Base-by-base conservation (phyloP, 2,329 filamentous ascomycete species). In the Ophiosphaerella narmari region DNA sequence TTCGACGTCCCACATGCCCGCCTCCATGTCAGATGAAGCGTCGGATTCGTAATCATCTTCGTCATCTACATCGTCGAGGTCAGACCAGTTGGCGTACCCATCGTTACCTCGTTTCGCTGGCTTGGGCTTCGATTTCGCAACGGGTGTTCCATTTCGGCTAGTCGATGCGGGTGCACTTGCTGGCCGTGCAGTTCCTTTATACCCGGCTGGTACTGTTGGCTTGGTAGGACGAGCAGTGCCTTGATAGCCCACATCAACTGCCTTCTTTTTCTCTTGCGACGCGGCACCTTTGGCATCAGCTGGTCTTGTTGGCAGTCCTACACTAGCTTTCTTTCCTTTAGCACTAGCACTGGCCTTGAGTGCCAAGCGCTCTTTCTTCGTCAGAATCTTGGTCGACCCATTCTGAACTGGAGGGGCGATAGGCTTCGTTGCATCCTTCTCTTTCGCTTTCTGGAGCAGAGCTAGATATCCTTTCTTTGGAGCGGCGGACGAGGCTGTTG, bases 21-120 rank as follows among this genome's bases (percentile, higher is more conserved):
- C 89, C 70, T 91, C 88, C 87, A 91, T 91, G 62, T 90, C 89
- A 5, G 87, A 90, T 5, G 86, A 88, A 5, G 70, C 84, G 46
- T 88, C 87, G 0, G 84, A 86, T 2, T 77, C 81, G 56, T 89
- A 87, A 40, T 78, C 79, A 29, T 88, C 85, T 37, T 87, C 85
- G 36, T 82, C 79, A 2, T 77, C 78, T 23, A 78, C 77, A 24
- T 70, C 67, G 4, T 72, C 70, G 13, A 75, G 71, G 18, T 73
- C 68, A 7, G 67, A 67, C 66, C 68, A 74, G 32, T 63, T 59
- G 32, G 66, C 76, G 57, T 75, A 78, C 3, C 68, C 67, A 36
- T 62, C 63, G 39, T 67, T 67, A 34, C 62, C 74, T 57, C 72
- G 71, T 47, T 75, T 60, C 26, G 51, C 43, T 51, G 50, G 60